These are phyloP conservation scores for Coleophoma eucalyptorum DNA, from an alignment of 2,329 filamentous ascomycete genomes.

Conservation along the genomic window DNA sequence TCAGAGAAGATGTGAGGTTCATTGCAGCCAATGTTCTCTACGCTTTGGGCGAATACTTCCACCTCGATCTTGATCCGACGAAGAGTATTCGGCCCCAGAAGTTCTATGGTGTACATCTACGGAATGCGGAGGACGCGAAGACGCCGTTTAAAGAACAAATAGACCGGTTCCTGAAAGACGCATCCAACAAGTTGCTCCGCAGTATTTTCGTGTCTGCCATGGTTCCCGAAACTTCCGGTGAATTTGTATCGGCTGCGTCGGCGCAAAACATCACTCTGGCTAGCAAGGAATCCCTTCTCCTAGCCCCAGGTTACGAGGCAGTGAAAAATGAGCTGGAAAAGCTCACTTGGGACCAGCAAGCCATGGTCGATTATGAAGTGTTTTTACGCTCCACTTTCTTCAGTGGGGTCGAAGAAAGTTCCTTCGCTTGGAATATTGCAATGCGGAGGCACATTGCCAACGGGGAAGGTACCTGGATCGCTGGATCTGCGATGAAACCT, in stretches of 20 bases:
- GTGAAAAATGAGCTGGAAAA: not conserved
- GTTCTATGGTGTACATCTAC: not conserved
- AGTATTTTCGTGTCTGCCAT: not conserved
- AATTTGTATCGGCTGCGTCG: not conserved
- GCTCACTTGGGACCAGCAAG: not conserved
- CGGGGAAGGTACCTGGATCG: not conserved
- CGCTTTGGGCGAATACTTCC: constrained; percentile 11
- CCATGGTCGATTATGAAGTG: constrained; percentile 39
- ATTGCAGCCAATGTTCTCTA: constrained; percentile 26
- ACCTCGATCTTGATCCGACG: not conserved
- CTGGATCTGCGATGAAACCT: not conserved
- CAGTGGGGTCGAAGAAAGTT: constrained; percentile 36
- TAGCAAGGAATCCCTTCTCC: not conserved
- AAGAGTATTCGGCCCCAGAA: not conserved
- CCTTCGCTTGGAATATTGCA: constrained; percentile 40
- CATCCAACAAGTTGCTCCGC: not conserved
- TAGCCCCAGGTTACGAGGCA: not conserved
- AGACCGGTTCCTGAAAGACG: not conserved
- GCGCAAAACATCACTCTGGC: not conserved
- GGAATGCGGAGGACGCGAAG: not conserved
- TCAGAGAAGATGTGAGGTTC: constrained; percentile 1
- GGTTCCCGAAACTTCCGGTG: not conserved
- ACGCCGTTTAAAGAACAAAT: not conserved
- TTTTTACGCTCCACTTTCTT: constrained; percentile 34
- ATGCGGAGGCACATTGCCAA: constrained; percentile 27